Conservation (phyloP, 805 yeast genomes). For the Ogataea trehaloabstinens region DNA sequence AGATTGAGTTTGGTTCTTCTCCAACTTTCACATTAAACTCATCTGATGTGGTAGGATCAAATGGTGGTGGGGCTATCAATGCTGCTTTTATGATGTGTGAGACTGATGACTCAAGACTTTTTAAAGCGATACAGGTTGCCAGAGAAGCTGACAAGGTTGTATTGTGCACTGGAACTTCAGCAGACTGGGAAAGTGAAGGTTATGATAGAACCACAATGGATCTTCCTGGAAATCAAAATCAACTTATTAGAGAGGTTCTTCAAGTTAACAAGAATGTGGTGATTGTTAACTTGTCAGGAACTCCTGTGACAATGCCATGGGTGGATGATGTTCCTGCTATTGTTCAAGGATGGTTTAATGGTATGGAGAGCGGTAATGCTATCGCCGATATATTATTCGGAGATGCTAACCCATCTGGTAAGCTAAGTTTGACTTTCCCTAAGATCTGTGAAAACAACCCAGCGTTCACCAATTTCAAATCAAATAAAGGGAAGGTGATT, state of each 20-base stretch:
- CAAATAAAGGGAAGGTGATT: slow-evolving; percentile 50
- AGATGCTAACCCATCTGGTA: slow-evolving; percentile 60
- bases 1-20: slow-evolving; percentile 41
- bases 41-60: slow-evolving; percentile 13
- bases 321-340: slow-evolving; percentile 38
- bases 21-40: slow-evolving; percentile 32
- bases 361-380: slow-evolving; percentile 56
- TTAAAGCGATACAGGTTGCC: slow-evolving; percentile 48
- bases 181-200: slow-evolving; percentile 62
- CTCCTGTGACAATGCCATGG: slow-evolving; percentile 64
- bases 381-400: slow-evolving; percentile 61
- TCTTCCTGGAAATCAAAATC: slow-evolving; percentile 47
- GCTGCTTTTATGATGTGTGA: slow-evolving; percentile 21
- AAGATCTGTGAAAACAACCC: slow-evolving; percentile 52
- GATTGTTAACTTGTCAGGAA: slow-evolving; percentile 58
- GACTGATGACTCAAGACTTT: slow-evolving; percentile 32
- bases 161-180: slow-evolving; percentile 48
- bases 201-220: slow-evolving; percentile 51
- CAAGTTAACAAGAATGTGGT: slow-evolving; percentile 49
- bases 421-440: slow-evolving; percentile 57
- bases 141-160: slow-evolving; percentile 51
- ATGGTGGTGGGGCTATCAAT: slow-evolving; percentile 34
- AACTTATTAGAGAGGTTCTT: slow-evolving; percentile 43
- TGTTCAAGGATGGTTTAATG: slow-evolving; percentile 57
- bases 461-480: slow-evolving; percentile 48